A percentile compares a stretch with the other conserved stretches of the same genome.
These are phyloP conservation scores for Taphrina communis DNA, from an alignment of 1,139 yeast species.

Conservation along the genomic window DNA sequence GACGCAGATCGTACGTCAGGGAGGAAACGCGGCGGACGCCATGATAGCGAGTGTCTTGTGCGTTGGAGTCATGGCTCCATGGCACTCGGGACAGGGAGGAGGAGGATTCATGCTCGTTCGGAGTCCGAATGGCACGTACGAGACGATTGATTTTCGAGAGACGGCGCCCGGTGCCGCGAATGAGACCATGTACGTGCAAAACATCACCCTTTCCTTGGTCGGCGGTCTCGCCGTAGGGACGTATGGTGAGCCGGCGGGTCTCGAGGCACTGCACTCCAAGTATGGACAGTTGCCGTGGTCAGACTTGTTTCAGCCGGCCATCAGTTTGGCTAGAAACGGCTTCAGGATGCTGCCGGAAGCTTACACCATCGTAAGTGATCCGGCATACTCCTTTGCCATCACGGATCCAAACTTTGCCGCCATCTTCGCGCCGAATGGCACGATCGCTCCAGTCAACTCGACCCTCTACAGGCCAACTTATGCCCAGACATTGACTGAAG, in stretches of 20 bases:
- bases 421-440: constrained; percentile 47
- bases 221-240: constrained; percentile 87
- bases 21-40: constrained; percentile 91
- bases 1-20: constrained; percentile 59
- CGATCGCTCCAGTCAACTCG: constrained; percentile 62
- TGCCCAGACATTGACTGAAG: constrained; percentile 68
- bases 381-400: constrained; percentile 54
- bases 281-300: constrained; percentile 78
- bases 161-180: constrained; percentile 72
- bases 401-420: constrained; percentile 48
- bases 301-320: constrained; percentile 75
- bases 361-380: constrained; percentile 45
- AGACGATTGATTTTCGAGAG: constrained; percentile 81
- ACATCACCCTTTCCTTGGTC: constrained; percentile 60
- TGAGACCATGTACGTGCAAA: constrained; percentile 67
- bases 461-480: constrained; percentile 62
- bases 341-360: constrained; percentile 57
- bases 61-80: constrained; percentile 80
- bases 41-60: constrained; percentile 88
- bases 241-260: constrained; percentile 89
- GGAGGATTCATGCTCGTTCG: constrained; percentile 45
- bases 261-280: constrained; percentile 61
- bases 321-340: constrained; percentile 68
- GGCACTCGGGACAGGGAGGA: constrained; percentile 91
- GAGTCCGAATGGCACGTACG: constrained; percentile 24